Evolutionary conservation across 2,329 filamentous ascomycete genomes (phyloP), one percentile per base, ranked within the genome.

Genomic region (Corinectria fuckeliana): DNA sequence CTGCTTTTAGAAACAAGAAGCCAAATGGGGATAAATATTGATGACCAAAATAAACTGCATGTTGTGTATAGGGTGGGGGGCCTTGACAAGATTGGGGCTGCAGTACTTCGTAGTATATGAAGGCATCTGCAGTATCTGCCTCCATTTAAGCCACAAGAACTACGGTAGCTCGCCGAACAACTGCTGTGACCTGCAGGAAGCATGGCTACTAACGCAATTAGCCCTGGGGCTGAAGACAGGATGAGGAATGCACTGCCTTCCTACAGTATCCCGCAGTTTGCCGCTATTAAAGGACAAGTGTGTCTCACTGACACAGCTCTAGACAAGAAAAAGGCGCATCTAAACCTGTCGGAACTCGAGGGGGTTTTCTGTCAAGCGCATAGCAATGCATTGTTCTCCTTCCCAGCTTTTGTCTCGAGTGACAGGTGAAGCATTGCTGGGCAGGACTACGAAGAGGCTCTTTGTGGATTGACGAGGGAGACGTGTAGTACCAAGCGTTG

Each of bases 371-470:
- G 44, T 44, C 38, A 8, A 21, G 30, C n/a, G 34, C 6, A 48
- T 39, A 38, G 32, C 16, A n/a, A n/a, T 18, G 18, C 6, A 10
- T 52, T 10, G n/a, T 21, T 47, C 26, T 16, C 34, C 28, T n/a
- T 18, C 18, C 49, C 28, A 49, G 23, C 20, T 34, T 23, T 44
- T 4, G 34, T 30, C 18, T 30, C 32, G 13, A 25, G 39, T 42
- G 41, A 34, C 26, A 25, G 55, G 55, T 52, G 25, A 23, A 28
- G 30, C 45, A 42, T 47, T 3, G 32, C 45, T 42, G 13, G 41
- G 42, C 14, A 30, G 34, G 56, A 52, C n/a, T 20, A n/a, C 42
- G 44, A 14, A 50, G 34, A 56, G 42, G 42, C 42, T 28, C 18
- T 36, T 30, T 7, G 14, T 48, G 42, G 42, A 18, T 26, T 26